Conservation (phyloP, 176 grass and related monocot genomes). For the Melocanna baccifera region DNA sequence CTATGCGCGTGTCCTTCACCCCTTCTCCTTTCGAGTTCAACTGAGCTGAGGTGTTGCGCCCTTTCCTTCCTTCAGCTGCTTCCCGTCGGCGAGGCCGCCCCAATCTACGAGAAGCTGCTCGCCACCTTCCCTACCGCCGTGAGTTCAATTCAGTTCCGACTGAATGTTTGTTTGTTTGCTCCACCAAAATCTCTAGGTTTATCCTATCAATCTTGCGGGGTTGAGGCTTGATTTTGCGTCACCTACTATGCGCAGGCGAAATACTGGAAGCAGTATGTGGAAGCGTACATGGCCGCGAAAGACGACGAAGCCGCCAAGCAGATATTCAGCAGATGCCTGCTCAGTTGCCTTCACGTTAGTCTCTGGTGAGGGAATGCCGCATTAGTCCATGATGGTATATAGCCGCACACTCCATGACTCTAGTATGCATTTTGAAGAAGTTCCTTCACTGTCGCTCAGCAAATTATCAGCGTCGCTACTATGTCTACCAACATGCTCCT, state of each 20-base stretch:
- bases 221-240: neutral
- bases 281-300: constrained; percentile 73
- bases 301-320: constrained; percentile 80
- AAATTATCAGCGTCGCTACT: neutral
- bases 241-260: constrained; percentile 47
- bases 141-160: constrained; percentile 14
- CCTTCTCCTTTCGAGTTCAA: neutral
- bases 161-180: neutral
- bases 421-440: neutral
- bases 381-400: neutral
- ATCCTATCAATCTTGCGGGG: neutral
- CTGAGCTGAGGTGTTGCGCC: neutral
- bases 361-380: constrained; percentile 53
- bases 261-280: constrained; percentile 98
- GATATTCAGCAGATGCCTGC: constrained; percentile 91
- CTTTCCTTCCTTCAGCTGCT: constrained; percentile 48
- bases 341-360: constrained; percentile 81
- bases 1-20: neutral
- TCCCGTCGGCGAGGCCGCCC: constrained; percentile 62
- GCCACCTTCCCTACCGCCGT: constrained; percentile 75
- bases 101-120: constrained; percentile 89
- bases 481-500: neutral
- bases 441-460: neutral
- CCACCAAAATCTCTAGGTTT: neutral
- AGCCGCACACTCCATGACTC: too few relatives aligned